Evolutionary conservation across 2,329 filamentous ascomycete species (phyloP), one percentile per base, ranked within the genome.

Genomic region (Paraconiothyrium sp.): DNA sequence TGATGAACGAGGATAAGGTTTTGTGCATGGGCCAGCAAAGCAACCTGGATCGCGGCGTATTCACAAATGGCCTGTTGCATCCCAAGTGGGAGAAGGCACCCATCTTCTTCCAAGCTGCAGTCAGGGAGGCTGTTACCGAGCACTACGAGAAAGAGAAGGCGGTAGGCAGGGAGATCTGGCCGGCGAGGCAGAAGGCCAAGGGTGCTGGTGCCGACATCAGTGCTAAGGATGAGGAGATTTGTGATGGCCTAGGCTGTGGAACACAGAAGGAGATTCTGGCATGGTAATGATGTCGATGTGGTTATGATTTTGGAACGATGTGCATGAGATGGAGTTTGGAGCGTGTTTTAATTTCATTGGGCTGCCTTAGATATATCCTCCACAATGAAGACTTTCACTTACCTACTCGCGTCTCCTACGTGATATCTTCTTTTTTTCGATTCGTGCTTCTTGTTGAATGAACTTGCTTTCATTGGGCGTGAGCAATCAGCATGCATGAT

Each of bases 1-100:
- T 90, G 70, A 86, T 89, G 84, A 81, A 82, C 2, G 88, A 90
- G 74, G 88, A 90, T 77, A 89, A 89, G 70, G 79, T 83, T 24
- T 83, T 90, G 30, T 89, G 87, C 76, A 77, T 81, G 60, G 81
- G 81, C 10, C 83, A 85, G 2, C 87, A 89, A 71, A 81, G 79
- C 71, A 89, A 90, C 70, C 79, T 89, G 65, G 84, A 86, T 67
- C 80, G 84, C 0, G 86, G 86, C 8, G 82, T 89, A 39, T 89
- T 88, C 61, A 78, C 86, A 67, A 89, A 86, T 63, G 88, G 88
- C 34, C 82, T 87, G 69, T 77, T 89, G 74, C 87, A 90, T 69
- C 86, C 87, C 0, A 79, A 80, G 54, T 83, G 84, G 69, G 88
- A 90, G 72, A 84, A 87, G 72, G 85, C 66, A 56, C 84, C 85